Evolutionary conservation across 371 early-diverging fungal species (phyloP), one percentile per base, ranked within the genome.

Genomic region (Synchytrium microbalum): DNA sequence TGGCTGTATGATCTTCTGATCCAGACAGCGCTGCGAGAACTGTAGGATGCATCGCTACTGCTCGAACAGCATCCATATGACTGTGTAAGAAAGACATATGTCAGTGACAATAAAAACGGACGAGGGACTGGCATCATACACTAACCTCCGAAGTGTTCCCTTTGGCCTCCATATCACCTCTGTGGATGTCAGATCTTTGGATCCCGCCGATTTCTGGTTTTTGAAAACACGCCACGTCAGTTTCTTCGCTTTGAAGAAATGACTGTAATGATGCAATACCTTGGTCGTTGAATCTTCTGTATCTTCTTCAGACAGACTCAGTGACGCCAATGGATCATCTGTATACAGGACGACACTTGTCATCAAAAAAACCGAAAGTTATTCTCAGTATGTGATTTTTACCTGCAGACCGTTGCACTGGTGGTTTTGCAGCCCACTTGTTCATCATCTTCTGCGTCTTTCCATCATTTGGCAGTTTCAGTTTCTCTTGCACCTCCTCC

Each of bases 1-100:
- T 91, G 38, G 88, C 85, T 1, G 91, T 91, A 2, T 84, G 82
- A 73, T 93, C 94, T 63, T 93, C 92, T 1, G 90, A 89, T 5
- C 86, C 90, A 0, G 91, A 84, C 14, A 87, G 76, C 26, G 91
- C 68, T 0, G 84, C 69, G 62, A 79, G 75, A 52, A 86, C 84
- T 3, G 55, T 67, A 19, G 86, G 82, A 66, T 91, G 88, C 64
- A 89, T 89, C 24, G 78, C 76, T 10, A 91, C 76, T 1, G 87
- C 69, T 28, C 92, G 80, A 2, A 93, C 86, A 0, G 88, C 79
- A 69, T 92, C 94, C 23, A 92, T 65, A 67, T 93, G 94, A 67
- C 91, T 90, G 64, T 38, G 1, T 13, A 60, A 55, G 1, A 54
- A 52, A 51, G n/a, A n/a, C n/a, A n/a, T n/a, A n/a, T n/a, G n/a